Conservation (phyloP, 768 basidiomycete genomes). For the Sutorius australiensis region DNA sequence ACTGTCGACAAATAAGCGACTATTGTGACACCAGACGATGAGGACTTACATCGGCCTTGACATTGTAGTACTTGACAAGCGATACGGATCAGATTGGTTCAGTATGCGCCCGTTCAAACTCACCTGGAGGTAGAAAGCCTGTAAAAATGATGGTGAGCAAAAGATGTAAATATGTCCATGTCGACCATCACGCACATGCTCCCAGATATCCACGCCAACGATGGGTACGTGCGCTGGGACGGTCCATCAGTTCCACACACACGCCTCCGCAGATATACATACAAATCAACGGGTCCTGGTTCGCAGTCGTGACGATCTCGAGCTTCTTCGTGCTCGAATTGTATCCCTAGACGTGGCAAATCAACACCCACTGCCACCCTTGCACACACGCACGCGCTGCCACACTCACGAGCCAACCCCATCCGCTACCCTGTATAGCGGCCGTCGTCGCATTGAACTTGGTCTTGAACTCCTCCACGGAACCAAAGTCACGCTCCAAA, state of each 20-base stretch:
- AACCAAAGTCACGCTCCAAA: constrained; percentile 79
- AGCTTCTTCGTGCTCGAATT: constrained; percentile 65
- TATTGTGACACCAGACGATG: not conserved
- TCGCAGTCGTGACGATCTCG: constrained; percentile 88
- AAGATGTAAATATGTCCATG: constrained; percentile 5
- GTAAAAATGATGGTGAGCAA: constrained; percentile 5
- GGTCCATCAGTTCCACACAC: constrained; percentile 6
- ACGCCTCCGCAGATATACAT: constrained; percentile 15
- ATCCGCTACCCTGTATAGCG: constrained; percentile 94
- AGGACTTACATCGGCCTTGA: constrained; percentile 83
- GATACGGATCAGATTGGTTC: constrained; percentile 10
- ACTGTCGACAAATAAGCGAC: constrained; percentile 43
- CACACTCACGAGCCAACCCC: constrained; percentile 88
- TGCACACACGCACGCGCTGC: not conserved
- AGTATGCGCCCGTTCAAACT: not conserved
- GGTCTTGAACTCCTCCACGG: constrained; percentile 82
- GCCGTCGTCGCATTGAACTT: constrained; percentile 84
- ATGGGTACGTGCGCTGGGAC: constrained; percentile 75
- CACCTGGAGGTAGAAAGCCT: constrained; percentile 64
- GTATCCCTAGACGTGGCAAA: constrained; percentile 51
- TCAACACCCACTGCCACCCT: not conserved
- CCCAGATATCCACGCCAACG: constrained; percentile 97
- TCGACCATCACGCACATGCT: constrained; percentile 57
- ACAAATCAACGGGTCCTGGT: constrained; percentile 90
- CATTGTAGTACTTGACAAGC: constrained; percentile 72